Base-by-base conservation (phyloP, 768 basidiomycete genomes). In the Tylopilus sp. region DNA sequence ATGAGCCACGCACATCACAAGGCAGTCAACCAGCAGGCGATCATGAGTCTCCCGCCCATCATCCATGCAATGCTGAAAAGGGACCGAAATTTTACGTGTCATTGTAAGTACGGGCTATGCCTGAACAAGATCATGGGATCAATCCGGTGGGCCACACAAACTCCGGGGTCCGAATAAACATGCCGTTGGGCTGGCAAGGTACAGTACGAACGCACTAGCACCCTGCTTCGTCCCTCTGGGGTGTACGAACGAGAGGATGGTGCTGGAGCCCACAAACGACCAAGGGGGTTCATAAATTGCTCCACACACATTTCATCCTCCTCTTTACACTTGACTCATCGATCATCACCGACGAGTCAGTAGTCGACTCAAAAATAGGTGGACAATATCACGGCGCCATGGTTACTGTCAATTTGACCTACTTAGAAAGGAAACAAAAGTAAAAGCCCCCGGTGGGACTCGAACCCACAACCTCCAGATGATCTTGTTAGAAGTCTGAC, bases 381-480 rank as follows among this genome's bases (percentile, higher is more conserved):
- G n/a, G 10, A 36, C 36, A 36, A 36, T 36, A 36, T 9, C 36
- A 18, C 3, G 12, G 18, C 36, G 36, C 36, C 36, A 36, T 36
- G 36, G 36, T 36, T 36, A 36, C 36, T 10, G 17, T 17, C 11
- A 11, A 31, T 31, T n/a, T n/a, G n/a, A n/a, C 6, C 35, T 38
- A 6, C 45, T 35, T 18, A 22, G n/a, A 53, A 54, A 30, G 42
- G 48, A 52, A 56, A 56, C 13, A 64, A 58, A 61, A 60, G 10
- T 9, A 50, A 47, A 17, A 79, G 82, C 85, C 83, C 85, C 84
- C 78, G 80, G 83, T 81, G 83, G 79, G 85, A 86, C 76, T 87
- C 85, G 85, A 87, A 87, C 85, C 78, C 84, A 80, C 83, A 87
- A 80, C 84, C 85, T 86, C 82, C 85, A 86, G 85, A 86, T 55